These are phyloP conservation scores for Physaria fendleri DNA, from an alignment of 345 rosid genomes.

Conservation along the genomic window DNA sequence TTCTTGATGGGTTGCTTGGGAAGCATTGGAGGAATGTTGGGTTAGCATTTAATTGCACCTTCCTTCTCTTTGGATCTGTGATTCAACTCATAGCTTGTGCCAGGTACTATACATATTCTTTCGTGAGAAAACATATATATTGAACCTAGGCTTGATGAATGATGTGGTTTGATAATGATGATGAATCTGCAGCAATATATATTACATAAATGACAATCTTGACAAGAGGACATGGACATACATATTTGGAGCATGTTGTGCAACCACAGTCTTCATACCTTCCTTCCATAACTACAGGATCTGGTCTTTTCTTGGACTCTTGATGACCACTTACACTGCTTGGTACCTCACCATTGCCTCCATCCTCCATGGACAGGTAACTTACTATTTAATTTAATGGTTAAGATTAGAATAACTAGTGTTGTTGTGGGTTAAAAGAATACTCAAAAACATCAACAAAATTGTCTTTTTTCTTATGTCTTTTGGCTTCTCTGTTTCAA, in stretches of 20 bases:
- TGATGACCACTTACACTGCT: conserved; percentile 98
- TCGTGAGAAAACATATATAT: neutral
- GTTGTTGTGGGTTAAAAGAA: conserved; percentile 7
- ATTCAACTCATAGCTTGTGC: conserved; percentile 99
- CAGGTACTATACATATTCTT: conserved; percentile 36
- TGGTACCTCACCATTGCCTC: conserved; percentile 98
- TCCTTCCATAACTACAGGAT: conserved; percentile 98
- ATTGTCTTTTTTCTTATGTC: conserved; percentile 26
- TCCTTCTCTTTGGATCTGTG: conserved; percentile 98
- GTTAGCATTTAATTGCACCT: conserved; percentile 97
- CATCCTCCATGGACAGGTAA: conserved; percentile 91
- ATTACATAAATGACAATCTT: conserved; percentile 93
- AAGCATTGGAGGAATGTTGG: conserved; percentile 99
- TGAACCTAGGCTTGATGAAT: neutral
- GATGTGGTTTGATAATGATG: neutral
- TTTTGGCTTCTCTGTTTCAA: conserved; percentile 17
- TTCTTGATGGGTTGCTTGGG: conserved; percentile 97
- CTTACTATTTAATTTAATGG: neutral
- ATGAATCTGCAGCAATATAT: conserved; percentile 70
- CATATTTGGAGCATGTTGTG: conserved; percentile 98
- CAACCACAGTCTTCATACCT: conserved; percentile 94
- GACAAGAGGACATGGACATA: conserved; percentile 99
- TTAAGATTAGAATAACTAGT: conserved; percentile 16
- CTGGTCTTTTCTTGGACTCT: conserved; percentile 96
- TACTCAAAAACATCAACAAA: conserved; percentile 27